These are phyloP conservation scores for Crucibulum laeve DNA, from an alignment of 768 basidiomycete genomes.

Conservation along the genomic window DNA sequence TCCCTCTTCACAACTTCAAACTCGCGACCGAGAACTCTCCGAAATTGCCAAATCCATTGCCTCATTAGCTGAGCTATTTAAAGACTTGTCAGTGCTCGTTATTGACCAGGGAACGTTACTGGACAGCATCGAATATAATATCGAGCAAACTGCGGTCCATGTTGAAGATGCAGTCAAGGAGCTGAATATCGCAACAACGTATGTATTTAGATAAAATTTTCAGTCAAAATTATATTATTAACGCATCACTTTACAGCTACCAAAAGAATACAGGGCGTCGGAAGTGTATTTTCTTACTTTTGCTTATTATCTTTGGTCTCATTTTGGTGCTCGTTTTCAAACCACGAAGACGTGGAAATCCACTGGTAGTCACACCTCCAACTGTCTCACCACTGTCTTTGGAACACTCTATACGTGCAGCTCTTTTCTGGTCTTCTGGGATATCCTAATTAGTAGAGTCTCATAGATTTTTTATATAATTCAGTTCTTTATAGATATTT, in stretches of 20 bases:
- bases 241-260: conserved; percentile 48
- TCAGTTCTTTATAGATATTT: no score
- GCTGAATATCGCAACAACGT: conserved; percentile 79
- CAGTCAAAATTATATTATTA: conserved; percentile 5
- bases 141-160: conserved; percentile 84
- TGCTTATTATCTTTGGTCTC: conserved; percentile 86
- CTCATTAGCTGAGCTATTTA: conserved; percentile 91
- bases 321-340: conserved; percentile 91
- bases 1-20: conserved; percentile 34
- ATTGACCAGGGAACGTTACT: conserved; percentile 98
- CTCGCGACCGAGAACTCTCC: conserved; percentile 66
- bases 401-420: no score
- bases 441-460: no score
- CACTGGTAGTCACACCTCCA: conserved; percentile 21
- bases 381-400: conserved; percentile 11
- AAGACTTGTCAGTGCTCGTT: conserved; percentile 87
- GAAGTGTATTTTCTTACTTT: conserved; percentile 87
- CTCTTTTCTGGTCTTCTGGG: no score
- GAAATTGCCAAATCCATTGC: conserved; percentile 92
- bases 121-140: conserved; percentile 96
- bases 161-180: conserved; percentile 84
- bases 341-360: conserved; percentile 54
- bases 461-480: no score
- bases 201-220: conserved; percentile 19
- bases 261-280: conserved; percentile 92